phyloP scores from a whole-genome alignment of 257 asterid genomes.

The Przewalskia tangutica region DNA sequence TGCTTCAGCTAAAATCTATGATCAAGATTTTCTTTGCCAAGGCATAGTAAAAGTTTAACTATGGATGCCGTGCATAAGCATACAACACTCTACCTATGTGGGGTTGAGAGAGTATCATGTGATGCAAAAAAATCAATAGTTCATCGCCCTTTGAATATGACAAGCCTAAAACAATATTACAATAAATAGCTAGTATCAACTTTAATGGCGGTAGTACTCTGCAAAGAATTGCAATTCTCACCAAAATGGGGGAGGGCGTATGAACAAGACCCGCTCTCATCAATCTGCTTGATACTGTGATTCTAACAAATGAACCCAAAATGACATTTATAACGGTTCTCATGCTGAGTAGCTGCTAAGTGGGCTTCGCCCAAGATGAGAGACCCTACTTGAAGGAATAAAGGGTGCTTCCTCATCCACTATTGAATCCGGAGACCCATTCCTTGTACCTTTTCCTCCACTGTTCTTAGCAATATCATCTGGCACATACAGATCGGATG shows the following conservation, averaged over 20 bases:
- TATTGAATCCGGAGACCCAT: conserved; percentile 17
- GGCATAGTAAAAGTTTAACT: background rate
- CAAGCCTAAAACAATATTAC: conserved; percentile 2
- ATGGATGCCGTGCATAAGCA: background rate
- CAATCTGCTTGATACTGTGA: background rate
- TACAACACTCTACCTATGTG: background rate
- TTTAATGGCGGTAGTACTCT: background rate
- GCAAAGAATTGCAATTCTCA: background rate
- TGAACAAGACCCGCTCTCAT: background rate
- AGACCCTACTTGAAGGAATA: conserved; percentile 47
- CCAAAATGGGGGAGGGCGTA: conserved; percentile 3
- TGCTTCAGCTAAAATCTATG: background rate
- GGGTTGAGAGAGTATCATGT: background rate
- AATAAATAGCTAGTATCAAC: background rate
- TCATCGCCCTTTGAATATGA: background rate
- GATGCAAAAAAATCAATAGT: background rate
- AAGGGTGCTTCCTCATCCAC: conserved; percentile 62
- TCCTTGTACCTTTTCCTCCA: conserved; percentile 13
- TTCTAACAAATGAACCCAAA: background rate
- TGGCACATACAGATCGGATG: conserved; percentile 47
- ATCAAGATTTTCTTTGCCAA: background rate
- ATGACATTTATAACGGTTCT: background rate
- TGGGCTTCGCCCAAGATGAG: conserved; percentile 57
- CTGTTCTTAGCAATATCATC: conserved; percentile 21
- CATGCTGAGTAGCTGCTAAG: conserved; percentile 9